Percentiles rank a stretch among this genome's conserved stretches.
These are phyloP conservation scores for Solanum microdontum DNA, from an alignment of 257 asterid species.

Conservation along the genomic window DNA sequence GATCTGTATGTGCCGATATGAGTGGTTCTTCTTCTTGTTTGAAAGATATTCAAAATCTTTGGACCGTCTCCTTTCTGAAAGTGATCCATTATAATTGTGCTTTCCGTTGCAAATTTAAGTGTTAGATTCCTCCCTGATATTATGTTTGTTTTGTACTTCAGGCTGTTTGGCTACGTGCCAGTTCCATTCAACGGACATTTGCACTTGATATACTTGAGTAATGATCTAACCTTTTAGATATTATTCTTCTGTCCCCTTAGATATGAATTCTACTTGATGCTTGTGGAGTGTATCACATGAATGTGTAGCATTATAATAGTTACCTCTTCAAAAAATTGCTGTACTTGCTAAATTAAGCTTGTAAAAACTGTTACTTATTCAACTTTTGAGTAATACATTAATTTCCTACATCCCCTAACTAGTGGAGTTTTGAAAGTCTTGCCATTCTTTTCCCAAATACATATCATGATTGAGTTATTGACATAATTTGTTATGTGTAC, in stretches of 20 bases:
- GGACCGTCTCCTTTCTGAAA: background rate
- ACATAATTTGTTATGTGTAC: background rate
- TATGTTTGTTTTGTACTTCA: conserved; percentile 29
- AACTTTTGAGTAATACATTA: background rate
- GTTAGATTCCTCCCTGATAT: conserved; percentile 4
- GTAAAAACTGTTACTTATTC: background rate
- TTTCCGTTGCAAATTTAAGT: background rate
- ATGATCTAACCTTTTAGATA: conserved; percentile 22
- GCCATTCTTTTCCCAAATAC: background rate
- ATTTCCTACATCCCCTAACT: background rate
- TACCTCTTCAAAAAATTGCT: background rate
- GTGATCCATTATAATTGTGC: background rate
- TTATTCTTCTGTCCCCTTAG: background rate
- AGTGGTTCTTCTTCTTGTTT: background rate
- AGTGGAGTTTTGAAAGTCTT: background rate
- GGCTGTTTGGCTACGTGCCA: conserved; percentile 80
- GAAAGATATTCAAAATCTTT: background rate
- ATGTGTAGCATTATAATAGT: background rate
- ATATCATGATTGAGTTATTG: background rate
- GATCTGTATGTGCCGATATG: conserved; percentile 81
- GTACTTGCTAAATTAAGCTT: background rate
- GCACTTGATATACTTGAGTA: conserved; percentile 95
- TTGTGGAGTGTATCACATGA: background rate
- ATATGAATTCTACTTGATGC: background rate
- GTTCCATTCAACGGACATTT: conserved; percentile 79